Conservation (phyloP, 352 stramenopile species). For the Phytophthora constricta region DNA sequence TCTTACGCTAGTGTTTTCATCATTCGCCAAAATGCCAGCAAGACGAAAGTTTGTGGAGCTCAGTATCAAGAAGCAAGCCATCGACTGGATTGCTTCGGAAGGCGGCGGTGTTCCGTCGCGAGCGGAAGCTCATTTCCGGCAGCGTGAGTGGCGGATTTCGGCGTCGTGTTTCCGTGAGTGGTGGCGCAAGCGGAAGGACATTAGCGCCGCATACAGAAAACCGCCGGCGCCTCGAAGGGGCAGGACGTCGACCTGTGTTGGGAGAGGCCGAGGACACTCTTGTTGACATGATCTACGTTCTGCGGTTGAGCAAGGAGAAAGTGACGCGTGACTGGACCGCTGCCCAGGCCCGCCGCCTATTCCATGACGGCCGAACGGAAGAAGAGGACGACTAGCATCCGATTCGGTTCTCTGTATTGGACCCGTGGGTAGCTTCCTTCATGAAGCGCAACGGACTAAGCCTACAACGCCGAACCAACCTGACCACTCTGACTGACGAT, state of each 20-base stretch:
- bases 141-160: slow-evolving; percentile 13
- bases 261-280: slow-evolving; percentile 9
- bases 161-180: slow-evolving; percentile 9
- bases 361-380: not conserved
- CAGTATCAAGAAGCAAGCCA: slow-evolving; percentile 17
- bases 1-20: too few species aligned
- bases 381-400: slow-evolving; percentile 19
- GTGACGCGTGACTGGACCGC: slow-evolving; percentile 22
- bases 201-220: not conserved
- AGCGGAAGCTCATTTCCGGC: slow-evolving; percentile 16
- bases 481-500: slow-evolving; percentile 26
- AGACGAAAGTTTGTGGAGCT: slow-evolving; percentile 19
- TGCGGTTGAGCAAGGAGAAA: slow-evolving; percentile 17
- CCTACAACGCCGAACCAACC: slow-evolving; percentile 22
- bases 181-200: slow-evolving; percentile 24
- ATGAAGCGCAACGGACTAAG: slow-evolving; percentile 29
- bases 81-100: slow-evolving; percentile 19
- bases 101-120: not conserved
- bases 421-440: slow-evolving; percentile 28
- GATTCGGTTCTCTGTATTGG: slow-evolving; percentile 22
- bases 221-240: slow-evolving; percentile 1
- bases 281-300: slow-evolving; percentile 14
- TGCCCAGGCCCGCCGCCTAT: not conserved
- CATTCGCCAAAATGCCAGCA: too few species aligned
- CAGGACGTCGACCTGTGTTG: not conserved